These are phyloP conservation scores for Thelonectria olida DNA, from an alignment of 2,329 filamentous ascomycete species.

Conservation along the genomic window DNA sequence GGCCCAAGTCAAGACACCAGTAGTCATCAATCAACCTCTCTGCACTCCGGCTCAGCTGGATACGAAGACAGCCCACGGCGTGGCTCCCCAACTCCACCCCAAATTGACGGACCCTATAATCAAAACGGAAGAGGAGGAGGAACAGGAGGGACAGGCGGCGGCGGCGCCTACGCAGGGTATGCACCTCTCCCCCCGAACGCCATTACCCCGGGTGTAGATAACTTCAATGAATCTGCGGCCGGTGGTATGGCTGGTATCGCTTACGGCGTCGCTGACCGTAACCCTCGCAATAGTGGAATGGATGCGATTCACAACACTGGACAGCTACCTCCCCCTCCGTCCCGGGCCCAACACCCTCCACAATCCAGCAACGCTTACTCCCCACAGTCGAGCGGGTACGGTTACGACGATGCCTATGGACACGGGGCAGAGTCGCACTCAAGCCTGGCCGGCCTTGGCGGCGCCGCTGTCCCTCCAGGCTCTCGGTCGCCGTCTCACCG, in stretches of 20 bases:
- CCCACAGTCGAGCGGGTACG: slow-evolving; percentile 34
- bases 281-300: slow-evolving; percentile 71
- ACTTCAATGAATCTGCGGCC: slow-evolving; percentile 68
- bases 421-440: slow-evolving; percentile 46
- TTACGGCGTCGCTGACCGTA: slow-evolving; percentile 70
- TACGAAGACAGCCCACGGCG: slow-evolving; percentile 34
- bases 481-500: slow-evolving; percentile 27
- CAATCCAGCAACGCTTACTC: slow-evolving; percentile 29
- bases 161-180: slow-evolving; percentile 39
- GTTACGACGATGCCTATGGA: slow-evolving; percentile 33
- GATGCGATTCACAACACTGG: slow-evolving; percentile 63
- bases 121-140: slow-evolving; percentile 18
- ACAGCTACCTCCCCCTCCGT: slow-evolving; percentile 50
- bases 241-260: slow-evolving; percentile 76
- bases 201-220: slow-evolving; percentile 72
- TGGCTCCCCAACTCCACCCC: slow-evolving; percentile 13
- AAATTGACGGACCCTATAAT: slow-evolving; percentile 36
- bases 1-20: slow-evolving; percentile 30
- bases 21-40: slow-evolving; percentile 26
- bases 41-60: slow-evolving; percentile 30
- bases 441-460: slow-evolving; percentile 42
- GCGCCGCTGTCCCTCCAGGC: slow-evolving; percentile 41
- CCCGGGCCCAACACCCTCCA: slow-evolving; percentile 41
- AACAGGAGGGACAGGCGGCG: too few species aligned
- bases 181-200: slow-evolving; percentile 42